Base-by-base conservation (phyloP, 139 green algal genomes). In the Zygnema cylindricum region DNA sequence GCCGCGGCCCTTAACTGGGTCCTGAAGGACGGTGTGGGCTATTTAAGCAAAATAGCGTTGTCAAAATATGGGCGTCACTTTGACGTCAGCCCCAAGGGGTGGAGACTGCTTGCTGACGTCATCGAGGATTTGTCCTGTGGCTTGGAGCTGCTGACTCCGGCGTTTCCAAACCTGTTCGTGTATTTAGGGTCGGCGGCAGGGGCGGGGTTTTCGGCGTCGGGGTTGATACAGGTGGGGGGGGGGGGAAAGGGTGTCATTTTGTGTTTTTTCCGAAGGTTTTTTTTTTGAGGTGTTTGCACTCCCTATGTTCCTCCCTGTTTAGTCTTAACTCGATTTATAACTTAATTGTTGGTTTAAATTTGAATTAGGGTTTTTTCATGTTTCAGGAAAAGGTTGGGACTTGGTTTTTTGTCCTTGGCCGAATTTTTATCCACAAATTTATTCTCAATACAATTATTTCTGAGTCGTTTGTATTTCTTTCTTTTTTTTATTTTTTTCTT, bases 11-110 rank as follows among this genome's bases (percentile, higher is more conserved):
- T 93, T 41, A 93, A 92, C 55, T 93, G 88, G 90, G 87, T 93
- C 0, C 76, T 93, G 2, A 93, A 93, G 82, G 90, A 93, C 76
- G 90, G 90, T 25, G 25, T 93, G 0, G 90, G 90, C 30, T 93
- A 93, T 42, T 39, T 93, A 16, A 90, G 57, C 43, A 93, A 93
- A 79, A 85, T 93, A 1, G 30, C 39, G 3, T 25, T 93, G 16
- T 76, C 90, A 3, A 85, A 85, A 1, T 91, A 88, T 41, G 90
- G 89, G 11, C 76, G 90, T 35, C 41, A 84, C 25, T 93, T 91
- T 42, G 88, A 93, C n/a, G 77, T 90, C 33, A 33, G 85, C 0
- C 90, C 90, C 32, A 92, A 93, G 22, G 33, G 38, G 38, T 91
- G 81, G 87, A 69, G 81, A 0, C 82, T 91, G 1, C 32, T 86